Evolutionary conservation across 805 yeast species (phyloP), one percentile per base, ranked within the genome.

Genomic region (Metschnikowia dekortorum): DNA sequence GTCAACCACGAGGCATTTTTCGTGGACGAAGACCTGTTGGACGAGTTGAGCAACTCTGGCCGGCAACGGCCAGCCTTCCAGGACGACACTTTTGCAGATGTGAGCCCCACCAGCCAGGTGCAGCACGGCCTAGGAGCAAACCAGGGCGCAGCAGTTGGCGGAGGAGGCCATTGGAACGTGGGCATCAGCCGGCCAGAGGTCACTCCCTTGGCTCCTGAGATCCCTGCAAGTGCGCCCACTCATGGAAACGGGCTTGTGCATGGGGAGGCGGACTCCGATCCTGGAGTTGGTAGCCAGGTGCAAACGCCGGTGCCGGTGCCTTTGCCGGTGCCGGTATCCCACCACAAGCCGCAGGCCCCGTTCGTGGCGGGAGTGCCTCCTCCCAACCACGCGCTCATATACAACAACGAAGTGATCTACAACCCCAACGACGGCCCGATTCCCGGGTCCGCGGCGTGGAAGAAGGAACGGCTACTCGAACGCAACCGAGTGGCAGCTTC

Each of bases 401-500:
- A 80, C 61, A 77, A 79, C 57, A 77, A 80, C 58, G 81, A 80
- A 61, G 76, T 80, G 18, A 79, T 80, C 8, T 80, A 70, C 57
- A 74, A 78, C 58, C 79, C 82, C 10, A 66, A 78, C 63, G 69
- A 74, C 49, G 82, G 82, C 5, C 81, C 84, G 1, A 74, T 79
- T 22, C 86, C 86, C 1, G 87, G 87, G 49, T 80, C 75, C 14
- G 79, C 79, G 50, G 87, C 69, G 66, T 87, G 73, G 96, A 88
- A 68, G 79, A 85, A 69, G 53, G 85, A 82, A 29, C 64, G 87
- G 43, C 60, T 83, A 16, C 64, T 83, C 49, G 87, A 83, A 58
- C 66, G 88, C 48, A 83, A 83, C 59, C 66, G 88, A 53, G 71
- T 82, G n/a, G 88, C 88, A 0, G 88, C 88, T 0, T 77, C 82